A percentile compares a stretch with the other conserved stretches of the same genome.
These are phyloP conservation scores for Aaosphaeria pasadenensis DNA, from an alignment of 2,329 filamentous ascomycete genomes.

Conservation along the genomic window DNA sequence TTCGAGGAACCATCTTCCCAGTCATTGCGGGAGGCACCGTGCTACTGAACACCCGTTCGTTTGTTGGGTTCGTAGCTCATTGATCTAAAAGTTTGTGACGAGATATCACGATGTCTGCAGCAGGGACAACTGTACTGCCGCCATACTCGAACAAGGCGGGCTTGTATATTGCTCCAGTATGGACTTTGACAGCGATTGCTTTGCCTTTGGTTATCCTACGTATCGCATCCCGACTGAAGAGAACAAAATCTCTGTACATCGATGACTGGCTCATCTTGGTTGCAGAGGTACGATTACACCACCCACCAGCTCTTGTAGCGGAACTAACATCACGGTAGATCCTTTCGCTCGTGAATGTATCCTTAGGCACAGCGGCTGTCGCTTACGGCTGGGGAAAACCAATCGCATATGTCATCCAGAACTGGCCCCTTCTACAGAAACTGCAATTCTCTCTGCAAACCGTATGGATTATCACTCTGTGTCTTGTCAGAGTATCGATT, in stretches of 20 bases:
- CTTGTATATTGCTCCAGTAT: slow-evolving; percentile 19
- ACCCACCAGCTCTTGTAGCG: neutral
- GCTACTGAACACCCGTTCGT: too few species aligned
- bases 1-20: neutral
- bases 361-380: slow-evolving; percentile 12
- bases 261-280: slow-evolving; percentile 26
- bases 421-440: slow-evolving; percentile 10
- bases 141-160: slow-evolving; percentile 9
- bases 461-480: slow-evolving; percentile 20
- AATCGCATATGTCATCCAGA: slow-evolving; percentile 8
- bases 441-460: slow-evolving; percentile 24
- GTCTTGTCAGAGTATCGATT: slow-evolving; percentile 22
- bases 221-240: slow-evolving; percentile 17
- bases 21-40: neutral
- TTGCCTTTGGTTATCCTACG: slow-evolving; percentile 16
- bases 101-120: neutral
- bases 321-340: slow-evolving; percentile 3
- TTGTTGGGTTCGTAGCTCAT: too few species aligned
- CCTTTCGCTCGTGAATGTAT: slow-evolving; percentile 15
- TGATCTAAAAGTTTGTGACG: too few species aligned
- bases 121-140: neutral
- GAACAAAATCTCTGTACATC: slow-evolving; percentile 13
- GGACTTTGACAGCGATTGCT: slow-evolving; percentile 15
- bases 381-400: slow-evolving; percentile 23
- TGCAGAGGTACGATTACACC: slow-evolving; percentile 15